These are phyloP conservation scores for Termitomyces sp. DNA, from an alignment of 768 basidiomycete species.

Conservation along the genomic window DNA sequence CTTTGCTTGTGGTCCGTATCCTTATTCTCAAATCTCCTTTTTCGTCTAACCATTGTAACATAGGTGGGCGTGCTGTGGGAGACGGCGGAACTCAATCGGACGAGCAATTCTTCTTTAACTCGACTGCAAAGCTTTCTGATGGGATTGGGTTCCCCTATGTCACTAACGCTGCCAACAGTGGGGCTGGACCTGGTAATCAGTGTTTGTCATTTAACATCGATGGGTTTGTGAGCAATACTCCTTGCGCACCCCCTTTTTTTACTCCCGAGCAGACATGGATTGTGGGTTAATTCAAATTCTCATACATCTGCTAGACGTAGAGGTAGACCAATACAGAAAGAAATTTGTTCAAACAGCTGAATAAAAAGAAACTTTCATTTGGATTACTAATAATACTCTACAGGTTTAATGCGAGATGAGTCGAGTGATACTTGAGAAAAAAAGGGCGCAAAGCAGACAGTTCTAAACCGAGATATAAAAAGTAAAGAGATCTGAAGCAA, in stretches of 20 bases:
- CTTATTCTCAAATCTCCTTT: neutral
- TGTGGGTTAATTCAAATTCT: neutral
- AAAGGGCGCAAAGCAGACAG: neutral
- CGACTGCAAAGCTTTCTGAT: slow-evolving; percentile 12
- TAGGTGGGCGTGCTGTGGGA: slow-evolving; percentile 23
- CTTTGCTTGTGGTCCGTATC: slow-evolving; percentile 22
- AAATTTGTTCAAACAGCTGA: neutral
- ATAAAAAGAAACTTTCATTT: neutral
- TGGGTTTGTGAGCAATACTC: slow-evolving; percentile 21
- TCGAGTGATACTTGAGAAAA: neutral
- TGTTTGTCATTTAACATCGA: slow-evolving; percentile 21
- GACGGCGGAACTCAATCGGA: slow-evolving; percentile 21
- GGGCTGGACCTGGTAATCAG: slow-evolving; percentile 21
- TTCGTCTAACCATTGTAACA: neutral
- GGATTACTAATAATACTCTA: neutral
- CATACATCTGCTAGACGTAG: neutral
- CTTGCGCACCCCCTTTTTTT: slow-evolving; percentile 23
- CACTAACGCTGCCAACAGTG: slow-evolving; percentile 19
- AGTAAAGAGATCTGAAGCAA: neutral
- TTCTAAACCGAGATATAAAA: neutral
- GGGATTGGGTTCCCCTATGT: slow-evolving; percentile 21
- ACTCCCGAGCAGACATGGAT: slow-evolving; percentile 20
- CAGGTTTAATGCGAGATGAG: neutral
- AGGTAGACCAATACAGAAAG: neutral
- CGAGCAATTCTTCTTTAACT: slow-evolving; percentile 24